A percentile compares a stretch with the other conserved stretches of the same genome.
Conservation (phyloP, 306 rosid genomes). For the Malus sieversii region DNA sequence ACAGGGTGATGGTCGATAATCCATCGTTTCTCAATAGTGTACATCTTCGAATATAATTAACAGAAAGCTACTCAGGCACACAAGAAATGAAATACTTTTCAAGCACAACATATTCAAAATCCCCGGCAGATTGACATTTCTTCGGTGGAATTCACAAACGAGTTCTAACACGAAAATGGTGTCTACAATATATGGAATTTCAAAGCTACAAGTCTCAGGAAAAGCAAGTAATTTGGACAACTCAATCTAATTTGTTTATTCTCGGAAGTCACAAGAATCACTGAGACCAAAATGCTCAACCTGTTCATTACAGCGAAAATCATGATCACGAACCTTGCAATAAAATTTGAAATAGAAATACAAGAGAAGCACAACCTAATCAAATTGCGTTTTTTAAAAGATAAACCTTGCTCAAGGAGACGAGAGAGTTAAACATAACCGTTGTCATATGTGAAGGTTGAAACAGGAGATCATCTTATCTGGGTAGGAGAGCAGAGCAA, state of each 20-base stretch:
- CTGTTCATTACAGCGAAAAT: conserved; percentile 3
- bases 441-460: not conserved
- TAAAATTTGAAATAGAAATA: conserved; percentile 3
- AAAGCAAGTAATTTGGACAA: not conserved
- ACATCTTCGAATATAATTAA: too few species aligned
- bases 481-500: conserved; percentile 80
- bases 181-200: not conserved
- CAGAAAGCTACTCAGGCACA: too few species aligned
- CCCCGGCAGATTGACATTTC: not conserved
- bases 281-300: conserved; percentile 1
- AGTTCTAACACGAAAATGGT: not conserved
- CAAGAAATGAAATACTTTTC: not conserved
- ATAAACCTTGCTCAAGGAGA: conserved; percentile 1
- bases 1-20: not conserved
- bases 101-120: not conserved
- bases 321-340: not conserved
- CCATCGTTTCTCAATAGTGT: not conserved
- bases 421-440: not conserved
- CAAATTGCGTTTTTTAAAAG: not conserved
- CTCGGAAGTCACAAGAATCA: conserved; percentile 6
- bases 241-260: conserved; percentile 14
- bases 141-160: not conserved
- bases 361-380: conserved; percentile 15
- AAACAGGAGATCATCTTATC: conserved; percentile 46
- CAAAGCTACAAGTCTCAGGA: not conserved